Base-by-base conservation (phyloP, 352 stramenopile species). In the Detonula confervacea region DNA sequence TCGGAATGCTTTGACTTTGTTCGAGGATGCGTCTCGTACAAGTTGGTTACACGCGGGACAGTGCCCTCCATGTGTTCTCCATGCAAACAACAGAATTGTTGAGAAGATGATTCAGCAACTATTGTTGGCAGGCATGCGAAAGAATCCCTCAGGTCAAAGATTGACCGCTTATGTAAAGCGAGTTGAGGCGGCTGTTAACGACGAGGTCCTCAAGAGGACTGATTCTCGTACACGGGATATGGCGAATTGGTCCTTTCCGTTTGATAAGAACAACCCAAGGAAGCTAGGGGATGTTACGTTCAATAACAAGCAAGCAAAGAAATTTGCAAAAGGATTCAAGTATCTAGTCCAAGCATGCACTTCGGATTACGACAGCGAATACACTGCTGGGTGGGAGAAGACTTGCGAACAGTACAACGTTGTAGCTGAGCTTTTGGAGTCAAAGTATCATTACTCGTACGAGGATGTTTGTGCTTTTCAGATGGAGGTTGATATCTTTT, bases 321-420 rank as follows among this genome's bases (percentile, higher is more conserved):
- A 5, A 18, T 49, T 49, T 49, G 39, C 39, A 49, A 49, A n/a
- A 49, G 39, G 39, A 18, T 49, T 49, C 39, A 49, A 49, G 39
- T 12, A 49, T 18, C 39, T 49, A 18, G 39, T 49, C 5, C 5
- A 42, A 42, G 33, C 33, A 11, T 42, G 33, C 33, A 42, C 33
- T 42, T 42, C 11, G 5, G 33, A 42, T 11, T 42, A 42, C 33
- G 33, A 42, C 11, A 11, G 11, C 33, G 11, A 12, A 5, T 42
- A 42, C 11, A 42, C 33, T 11, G 11, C 33, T 42, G 33, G 33
- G 11, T 42, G 33, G 33, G 33, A 42, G 11, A 11, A 42, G 33
- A 42, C 11, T 3, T 49, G 39, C 11, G 16, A 49, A 12, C 11
- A n/a, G 39, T 49, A 49, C 39, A 49, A 49, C n/a, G 39, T n/a